Evolutionary conservation across 2,329 filamentous ascomycete species (phyloP).

Genomic region (Cladorrhinum sp.): DNA sequence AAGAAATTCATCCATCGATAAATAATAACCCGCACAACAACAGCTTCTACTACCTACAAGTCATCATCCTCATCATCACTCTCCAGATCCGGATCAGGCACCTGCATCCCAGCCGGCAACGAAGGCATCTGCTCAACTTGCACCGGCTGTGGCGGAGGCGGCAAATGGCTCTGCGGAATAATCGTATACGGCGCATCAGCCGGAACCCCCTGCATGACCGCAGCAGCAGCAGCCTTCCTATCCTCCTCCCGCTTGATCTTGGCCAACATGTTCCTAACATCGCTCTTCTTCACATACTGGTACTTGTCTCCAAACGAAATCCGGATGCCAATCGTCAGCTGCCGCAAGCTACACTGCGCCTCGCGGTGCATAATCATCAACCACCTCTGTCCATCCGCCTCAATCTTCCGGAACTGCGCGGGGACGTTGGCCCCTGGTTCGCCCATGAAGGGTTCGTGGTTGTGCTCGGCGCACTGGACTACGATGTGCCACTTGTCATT

Average conservation of each 20-base stretch:
- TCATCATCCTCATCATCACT: slow-evolving; percentile 28
- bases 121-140: slow-evolving; percentile 25
- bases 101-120: slow-evolving; percentile 27
- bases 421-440: slow-evolving; percentile 26
- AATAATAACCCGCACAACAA: too few relatives aligned
- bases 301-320: slow-evolving; percentile 32
- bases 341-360: slow-evolving; percentile 28
- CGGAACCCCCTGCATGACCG: slow-evolving; percentile 22
- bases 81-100: slow-evolving; percentile 29
- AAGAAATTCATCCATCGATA: too few relatives aligned
- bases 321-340: slow-evolving; percentile 30
- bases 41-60: too few relatives aligned
- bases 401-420: slow-evolving; percentile 31
- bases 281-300: slow-evolving; percentile 31
- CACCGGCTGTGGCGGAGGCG: slow-evolving; percentile 22
- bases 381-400: slow-evolving; percentile 29
- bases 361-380: slow-evolving; percentile 32
- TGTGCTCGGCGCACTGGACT: slow-evolving; percentile 30
- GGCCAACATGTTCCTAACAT: slow-evolving; percentile 29
- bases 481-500: slow-evolving; percentile 31
- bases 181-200: slow-evolving; percentile 24
- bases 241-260: slow-evolving; percentile 33
- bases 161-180: slow-evolving; percentile 24
- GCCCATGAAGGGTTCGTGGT: slow-evolving; percentile 31
- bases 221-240: slow-evolving; percentile 22